Evolutionary conservation across 1,284 basidiomycete genomes (phyloP).

Genomic region (Fomitopsis palustris): DNA sequence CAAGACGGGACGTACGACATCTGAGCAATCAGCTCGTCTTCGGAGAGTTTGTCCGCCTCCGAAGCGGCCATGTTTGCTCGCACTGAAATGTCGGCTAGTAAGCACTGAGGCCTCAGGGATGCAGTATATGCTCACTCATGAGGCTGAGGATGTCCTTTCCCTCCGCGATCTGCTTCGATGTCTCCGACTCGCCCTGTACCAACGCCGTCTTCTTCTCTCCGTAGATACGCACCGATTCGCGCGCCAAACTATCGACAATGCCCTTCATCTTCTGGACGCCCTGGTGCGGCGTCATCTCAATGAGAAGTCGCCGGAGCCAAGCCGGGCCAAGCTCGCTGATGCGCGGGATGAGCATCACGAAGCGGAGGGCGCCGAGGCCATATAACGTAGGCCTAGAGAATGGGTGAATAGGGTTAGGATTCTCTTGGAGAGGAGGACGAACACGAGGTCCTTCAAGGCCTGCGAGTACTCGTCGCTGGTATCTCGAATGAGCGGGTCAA

Average conservation of each 20-base stretch:
- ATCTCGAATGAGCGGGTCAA: constrained; percentile 26
- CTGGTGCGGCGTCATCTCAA: constrained; percentile 31
- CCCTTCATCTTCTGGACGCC: constrained; percentile 28
- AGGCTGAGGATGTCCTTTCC: constrained; percentile 47
- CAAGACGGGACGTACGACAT: constrained; percentile 8
- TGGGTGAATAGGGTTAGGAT: too few relatives aligned
- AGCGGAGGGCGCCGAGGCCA: not conserved
- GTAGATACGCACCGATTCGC: constrained; percentile 35
- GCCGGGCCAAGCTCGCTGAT: constrained; percentile 30
- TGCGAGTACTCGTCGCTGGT: constrained; percentile 21
- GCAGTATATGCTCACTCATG: constrained; percentile 29
- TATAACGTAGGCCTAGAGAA: not conserved
- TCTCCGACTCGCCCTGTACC: constrained; percentile 30
- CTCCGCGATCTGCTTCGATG: constrained; percentile 29
- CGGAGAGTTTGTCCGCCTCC: constrained; percentile 8
- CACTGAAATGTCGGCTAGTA: constrained; percentile 3
- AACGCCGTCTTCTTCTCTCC: constrained; percentile 37
- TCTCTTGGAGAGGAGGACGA: not conserved
- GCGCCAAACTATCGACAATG: constrained; percentile 35
- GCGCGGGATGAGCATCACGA: constrained; percentile 18
- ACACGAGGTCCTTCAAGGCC: constrained; percentile 28
- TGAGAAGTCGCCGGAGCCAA: constrained; percentile 31
- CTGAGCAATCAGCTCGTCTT: constrained; percentile 9
- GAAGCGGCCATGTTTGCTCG: constrained; percentile 12
- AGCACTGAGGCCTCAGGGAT: not conserved